phyloP scores from a whole-genome alignment of 768 basidiomycete genomes.

The Mycena rosella region DNA sequence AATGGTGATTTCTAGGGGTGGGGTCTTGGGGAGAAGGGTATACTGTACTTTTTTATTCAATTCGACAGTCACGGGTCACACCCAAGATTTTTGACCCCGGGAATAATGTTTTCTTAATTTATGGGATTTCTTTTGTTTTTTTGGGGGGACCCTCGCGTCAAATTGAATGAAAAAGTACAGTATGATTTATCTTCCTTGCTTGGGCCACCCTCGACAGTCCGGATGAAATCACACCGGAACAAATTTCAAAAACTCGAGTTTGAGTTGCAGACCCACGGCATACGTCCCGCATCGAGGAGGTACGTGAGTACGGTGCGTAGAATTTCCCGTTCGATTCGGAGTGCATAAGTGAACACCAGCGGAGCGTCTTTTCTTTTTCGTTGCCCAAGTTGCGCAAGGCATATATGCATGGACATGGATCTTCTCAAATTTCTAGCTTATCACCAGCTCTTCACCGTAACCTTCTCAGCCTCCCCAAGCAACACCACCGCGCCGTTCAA shows the following conservation, averaged over 20 bases:
- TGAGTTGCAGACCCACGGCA: too few relatives aligned
- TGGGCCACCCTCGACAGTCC: background rate
- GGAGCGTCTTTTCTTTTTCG: conserved; percentile 8
- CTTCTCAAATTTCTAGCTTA: conserved; percentile 6
- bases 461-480: background rate
- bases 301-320: conserved; percentile 13
- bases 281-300: background rate
- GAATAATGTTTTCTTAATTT: too few relatives aligned
- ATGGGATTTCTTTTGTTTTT: too few relatives aligned
- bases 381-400: conserved; percentile 8
- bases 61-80: too few relatives aligned
- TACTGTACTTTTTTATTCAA: too few relatives aligned
- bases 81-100: too few relatives aligned
- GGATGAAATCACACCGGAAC: background rate
- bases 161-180: background rate
- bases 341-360: conserved; percentile 7
- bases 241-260: background rate
- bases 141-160: background rate
- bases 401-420: conserved; percentile 5
- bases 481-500: conserved; percentile 13
- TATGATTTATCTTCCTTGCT: background rate
- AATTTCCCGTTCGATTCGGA: background rate
- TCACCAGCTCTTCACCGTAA: conserved; percentile 18
- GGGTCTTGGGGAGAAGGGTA: too few relatives aligned
- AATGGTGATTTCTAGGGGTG: too few relatives aligned